Percentiles rank a stretch among this genome's conserved stretches.
Conservation (phyloP, 2,329 filamentous ascomycete genomes). For the Colletotrichum phormii region DNA sequence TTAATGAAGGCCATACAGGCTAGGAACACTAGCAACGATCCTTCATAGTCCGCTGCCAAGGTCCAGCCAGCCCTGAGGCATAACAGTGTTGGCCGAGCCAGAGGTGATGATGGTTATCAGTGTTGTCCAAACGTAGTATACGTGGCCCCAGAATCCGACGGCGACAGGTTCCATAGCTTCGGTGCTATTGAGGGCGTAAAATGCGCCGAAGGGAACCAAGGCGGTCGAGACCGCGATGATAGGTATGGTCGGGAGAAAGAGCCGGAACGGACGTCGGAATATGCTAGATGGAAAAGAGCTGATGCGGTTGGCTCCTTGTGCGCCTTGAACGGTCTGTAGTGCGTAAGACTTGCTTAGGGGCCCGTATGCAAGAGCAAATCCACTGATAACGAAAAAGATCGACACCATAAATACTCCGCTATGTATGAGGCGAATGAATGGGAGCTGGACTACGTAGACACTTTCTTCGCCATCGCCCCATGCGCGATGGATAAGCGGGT, state of each 20-base stretch:
- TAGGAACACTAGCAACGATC: conserved; percentile 68
- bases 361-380: conserved; percentile 48
- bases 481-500: conserved; percentile 12
- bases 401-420: conserved; percentile 45
- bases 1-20: conserved; percentile 63
- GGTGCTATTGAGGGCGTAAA: not conserved
- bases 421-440: conserved; percentile 44
- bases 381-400: conserved; percentile 52
- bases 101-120: conserved; percentile 62
- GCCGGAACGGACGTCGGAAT: conserved; percentile 36
- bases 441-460: conserved; percentile 39
- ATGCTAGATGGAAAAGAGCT: conserved; percentile 28
- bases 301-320: conserved; percentile 23
- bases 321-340: not conserved
- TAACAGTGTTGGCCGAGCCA: conserved; percentile 60
- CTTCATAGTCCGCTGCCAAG: conserved; percentile 70
- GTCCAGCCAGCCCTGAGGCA: conserved; percentile 75
- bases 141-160: conserved; percentile 51
- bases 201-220: not conserved
- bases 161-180: not conserved
- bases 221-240: conserved; percentile 16
- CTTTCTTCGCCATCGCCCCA: conserved; percentile 19
- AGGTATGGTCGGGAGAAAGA: conserved; percentile 31
- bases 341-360: conserved; percentile 41
- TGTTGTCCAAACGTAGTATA: conserved; percentile 61